Evolutionary conservation across 164 flowering plant genomes (phyloP), one percentile per base, ranked within the genome.

Genomic region (Vitis rotundifolia): DNA sequence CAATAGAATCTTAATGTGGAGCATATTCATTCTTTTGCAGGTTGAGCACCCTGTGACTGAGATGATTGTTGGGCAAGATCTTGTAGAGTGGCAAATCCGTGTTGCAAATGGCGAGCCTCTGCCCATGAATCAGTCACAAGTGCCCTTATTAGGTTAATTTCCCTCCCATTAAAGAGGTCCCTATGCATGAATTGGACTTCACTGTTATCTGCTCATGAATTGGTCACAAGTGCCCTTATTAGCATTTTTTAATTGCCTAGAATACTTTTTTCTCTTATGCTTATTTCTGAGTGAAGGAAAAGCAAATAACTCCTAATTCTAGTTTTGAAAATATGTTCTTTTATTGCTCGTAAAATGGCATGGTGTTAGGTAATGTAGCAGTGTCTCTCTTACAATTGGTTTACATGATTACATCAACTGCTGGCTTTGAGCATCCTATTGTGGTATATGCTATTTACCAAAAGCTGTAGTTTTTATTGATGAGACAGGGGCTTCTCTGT

Each of bases 1-100:
- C 52, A 11, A 67, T 9, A 26, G 29, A 50, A 60, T 60, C 49
- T 53, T 62, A 18, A 48, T 61, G 5, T 28, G 28, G 63, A 53
- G 19, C 44, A n/a, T 61, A 2, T 52, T 5, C 16, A 49, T 60
- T 59, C 52, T 53, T 76, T 69, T 76, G 60, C 81, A 96, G 99
- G 99, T 96, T 82, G 98, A 96, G 76, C 99, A 93, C 82, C 98
- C 99, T 73, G 98, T 96, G 65, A 96, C 99, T 29, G 98, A 96
- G 87, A 96, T 96, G 99, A 83, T 96, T 79, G 95, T 96, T 74
- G 95, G 92, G 63, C 97, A 90, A 88, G 99, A 96, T 82, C 98
- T 96, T 77, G 99, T 96, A 22, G 99, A 96, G 81, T 96, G 98
- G 99, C 99, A 96, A 83, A 93, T 96, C 44, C 90, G 90, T 76